Conservation (phyloP, 495 filamentous ascomycete genomes). For the Penicillium salamii region DNA sequence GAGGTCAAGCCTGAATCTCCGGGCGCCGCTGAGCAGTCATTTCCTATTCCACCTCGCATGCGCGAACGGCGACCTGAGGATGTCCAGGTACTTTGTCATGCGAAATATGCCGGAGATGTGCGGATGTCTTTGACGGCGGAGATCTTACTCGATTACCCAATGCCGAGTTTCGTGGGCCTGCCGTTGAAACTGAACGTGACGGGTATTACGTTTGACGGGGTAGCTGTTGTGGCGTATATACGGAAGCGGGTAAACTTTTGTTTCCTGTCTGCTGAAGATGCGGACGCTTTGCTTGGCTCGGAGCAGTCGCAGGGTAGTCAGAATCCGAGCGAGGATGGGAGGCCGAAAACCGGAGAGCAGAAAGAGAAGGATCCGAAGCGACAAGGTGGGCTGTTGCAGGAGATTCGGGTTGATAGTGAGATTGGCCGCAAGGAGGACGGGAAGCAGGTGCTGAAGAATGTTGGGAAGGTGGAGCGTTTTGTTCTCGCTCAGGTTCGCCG, state of each 20-base stretch:
- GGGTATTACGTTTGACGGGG: conserved; percentile 88
- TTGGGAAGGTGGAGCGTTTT: conserved; percentile 97
- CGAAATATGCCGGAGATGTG: conserved; percentile 81
- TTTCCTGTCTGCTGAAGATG: conserved; percentile 86
- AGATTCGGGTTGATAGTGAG: conserved; percentile 95
- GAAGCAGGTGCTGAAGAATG: conserved; percentile 94
- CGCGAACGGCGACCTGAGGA: conserved; percentile 54
- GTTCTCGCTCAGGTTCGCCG: conserved; percentile 93
- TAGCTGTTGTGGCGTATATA: conserved; percentile 88
- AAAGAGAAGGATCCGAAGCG: conserved; percentile 57
- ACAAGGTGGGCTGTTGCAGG: conserved; percentile 74
- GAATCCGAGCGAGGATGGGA: conserved; percentile 20
- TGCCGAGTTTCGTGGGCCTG: conserved; percentile 93
- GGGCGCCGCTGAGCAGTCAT: conserved; percentile 17
- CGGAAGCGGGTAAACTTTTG: conserved; percentile 79
- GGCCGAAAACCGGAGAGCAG: conserved; percentile 21
- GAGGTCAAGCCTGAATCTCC: conserved; percentile 22
- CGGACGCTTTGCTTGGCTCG: conserved; percentile 59
- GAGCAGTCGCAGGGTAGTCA: conserved; percentile 40
- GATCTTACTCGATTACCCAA: conserved; percentile 94
- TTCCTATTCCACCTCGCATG: conserved; percentile 38
- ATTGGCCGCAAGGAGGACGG: conserved; percentile 88
- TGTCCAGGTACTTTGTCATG: conserved; percentile 85
- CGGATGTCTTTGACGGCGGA: conserved; percentile 86
- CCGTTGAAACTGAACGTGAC: conserved; percentile 91